A percentile compares a stretch with the other conserved stretches of the same genome.
These are phyloP conservation scores for Eucalyptus cloeziana DNA, from an alignment of 345 rosid species.

Conservation along the genomic window DNA sequence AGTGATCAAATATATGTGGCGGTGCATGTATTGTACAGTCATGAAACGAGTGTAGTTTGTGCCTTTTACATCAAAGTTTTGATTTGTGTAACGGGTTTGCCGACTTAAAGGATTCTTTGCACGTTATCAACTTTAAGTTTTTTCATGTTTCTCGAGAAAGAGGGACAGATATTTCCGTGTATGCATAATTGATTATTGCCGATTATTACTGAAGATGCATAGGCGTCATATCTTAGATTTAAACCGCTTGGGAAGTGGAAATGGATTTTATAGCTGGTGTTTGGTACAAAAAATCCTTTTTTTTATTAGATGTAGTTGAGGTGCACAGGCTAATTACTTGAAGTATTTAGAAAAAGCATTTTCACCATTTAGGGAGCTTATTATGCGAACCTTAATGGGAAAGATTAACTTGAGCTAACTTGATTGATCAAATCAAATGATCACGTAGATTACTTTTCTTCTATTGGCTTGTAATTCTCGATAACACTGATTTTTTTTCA, in stretches of 20 bases:
- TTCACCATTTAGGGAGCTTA: not conserved
- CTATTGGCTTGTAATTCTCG: not conserved
- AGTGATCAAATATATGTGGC: not conserved
- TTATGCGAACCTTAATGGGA: not conserved
- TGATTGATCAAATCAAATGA: not conserved
- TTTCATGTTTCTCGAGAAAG: not conserved
- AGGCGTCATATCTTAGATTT: not conserved
- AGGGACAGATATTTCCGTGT: not conserved
- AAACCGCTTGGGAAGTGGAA: not conserved
- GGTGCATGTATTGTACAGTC: not conserved
- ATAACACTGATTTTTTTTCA: fast-evolving
- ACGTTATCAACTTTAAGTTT: not conserved
- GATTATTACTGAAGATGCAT: not conserved
- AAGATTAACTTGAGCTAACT: not conserved
- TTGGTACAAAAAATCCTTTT: not conserved
- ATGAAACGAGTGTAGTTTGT: not conserved
- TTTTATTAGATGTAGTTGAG: not conserved
- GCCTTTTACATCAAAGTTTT: not conserved
- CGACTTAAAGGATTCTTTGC: not conserved
- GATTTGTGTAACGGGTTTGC: not conserved
- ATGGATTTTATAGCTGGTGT: not conserved
- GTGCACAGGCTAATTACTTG: not conserved
- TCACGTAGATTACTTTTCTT: not conserved
- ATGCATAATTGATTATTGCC: not conserved
- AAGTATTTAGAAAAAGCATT: not conserved